Evolutionary conservation across 2,329 filamentous ascomycete species (phyloP).

Genomic region (Teratosphaeria gauchensis): DNA sequence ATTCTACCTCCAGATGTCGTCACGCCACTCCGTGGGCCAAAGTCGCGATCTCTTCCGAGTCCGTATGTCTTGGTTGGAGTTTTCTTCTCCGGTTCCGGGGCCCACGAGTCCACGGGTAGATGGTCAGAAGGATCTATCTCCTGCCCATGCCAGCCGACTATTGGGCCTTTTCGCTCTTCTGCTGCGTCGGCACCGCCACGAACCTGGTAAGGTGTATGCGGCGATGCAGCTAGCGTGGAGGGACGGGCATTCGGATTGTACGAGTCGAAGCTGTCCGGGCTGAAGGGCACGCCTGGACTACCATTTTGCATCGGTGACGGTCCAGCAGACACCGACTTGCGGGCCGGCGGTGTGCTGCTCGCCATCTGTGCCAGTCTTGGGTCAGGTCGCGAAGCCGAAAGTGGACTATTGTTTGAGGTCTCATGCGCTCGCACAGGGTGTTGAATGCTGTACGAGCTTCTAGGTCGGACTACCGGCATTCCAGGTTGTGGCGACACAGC

Average conservation of each 20-base stretch:
- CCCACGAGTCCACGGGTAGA: slow-evolving; percentile 66
- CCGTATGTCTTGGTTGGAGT: slow-evolving; percentile 27
- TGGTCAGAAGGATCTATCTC: slow-evolving; percentile 76
- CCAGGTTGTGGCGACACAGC: slow-evolving; percentile 21
- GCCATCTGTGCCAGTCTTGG: background rate
- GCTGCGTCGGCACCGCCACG: slow-evolving; percentile 16
- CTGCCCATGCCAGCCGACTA: slow-evolving; percentile 64
- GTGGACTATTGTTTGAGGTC: slow-evolving; percentile 31
- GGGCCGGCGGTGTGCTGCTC: slow-evolving; percentile 37
- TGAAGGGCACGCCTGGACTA: slow-evolving; percentile 57
- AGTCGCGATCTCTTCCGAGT: slow-evolving; percentile 24
- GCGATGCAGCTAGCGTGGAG: slow-evolving; percentile 9
- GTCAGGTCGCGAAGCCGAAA: slow-evolving; percentile 19
- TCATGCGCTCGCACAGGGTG: slow-evolving; percentile 24
- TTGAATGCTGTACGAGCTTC: slow-evolving; percentile 22
- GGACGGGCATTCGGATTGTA: slow-evolving; percentile 48
- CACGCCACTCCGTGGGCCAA: slow-evolving; percentile 20
- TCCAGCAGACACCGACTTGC: slow-evolving; percentile 67
- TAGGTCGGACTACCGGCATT: slow-evolving; percentile 9
- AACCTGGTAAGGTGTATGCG: slow-evolving; percentile 16
- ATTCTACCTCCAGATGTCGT: slow-evolving; percentile 9
- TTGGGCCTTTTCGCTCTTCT: slow-evolving; percentile 47
- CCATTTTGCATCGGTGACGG: slow-evolving; percentile 43
- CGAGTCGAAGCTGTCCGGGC: slow-evolving; percentile 65
- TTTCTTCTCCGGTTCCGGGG: slow-evolving; percentile 63